Evolutionary conservation across 2,329 filamentous ascomycete genomes (phyloP), one percentile per base, ranked within the genome.

Genomic region (Pseudogymnoascus sp.): DNA sequence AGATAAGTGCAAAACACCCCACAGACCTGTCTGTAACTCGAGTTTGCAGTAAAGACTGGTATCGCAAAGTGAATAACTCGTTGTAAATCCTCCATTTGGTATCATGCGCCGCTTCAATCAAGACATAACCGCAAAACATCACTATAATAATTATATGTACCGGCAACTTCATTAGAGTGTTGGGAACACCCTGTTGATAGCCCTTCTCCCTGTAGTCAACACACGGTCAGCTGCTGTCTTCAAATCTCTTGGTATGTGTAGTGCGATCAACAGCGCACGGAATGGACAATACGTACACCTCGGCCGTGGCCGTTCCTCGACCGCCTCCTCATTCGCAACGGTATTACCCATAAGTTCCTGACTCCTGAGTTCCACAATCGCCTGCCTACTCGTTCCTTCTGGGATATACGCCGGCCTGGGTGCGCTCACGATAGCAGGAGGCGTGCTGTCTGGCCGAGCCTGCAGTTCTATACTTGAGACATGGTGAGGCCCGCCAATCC

Each of bases 101-200:
- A 56, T 56, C 50, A n/a, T 56, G 28, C 28, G 50, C 16, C 50
- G 50, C 28, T 56, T 35, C n/a, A 56, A 56, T 56, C 8, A 56
- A 56, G 16, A 56, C 50, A 56, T 56, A 56, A 56, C 50, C 28
- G 50, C 6, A 56, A 56, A 56, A 56, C 16, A 56, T 56, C 50
- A 56, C 28, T 35, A 56, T 56, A 21, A 33, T 56, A 21, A 35
- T 56, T 56, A 56, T 35, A 56, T 56, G 50, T 18, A 56, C 28
- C 11, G 10, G 28, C 16, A 33, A 33, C n/a, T 25, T 62, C 61
- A 65, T 63, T 56, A 67, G 64, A 69, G 71, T 11, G 70, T 70
- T n/a, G 70, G 70, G 60, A 72, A 73, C 38, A 64, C 60, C 25
- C 60, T 67, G n/a, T 63, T 62, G 4, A 72, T 31, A 25, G 63